Evolutionary conservation across 768 basidiomycete species (phyloP), one percentile per base, ranked within the genome.

Genomic region (Rhodotorula taiwanensis): DNA sequence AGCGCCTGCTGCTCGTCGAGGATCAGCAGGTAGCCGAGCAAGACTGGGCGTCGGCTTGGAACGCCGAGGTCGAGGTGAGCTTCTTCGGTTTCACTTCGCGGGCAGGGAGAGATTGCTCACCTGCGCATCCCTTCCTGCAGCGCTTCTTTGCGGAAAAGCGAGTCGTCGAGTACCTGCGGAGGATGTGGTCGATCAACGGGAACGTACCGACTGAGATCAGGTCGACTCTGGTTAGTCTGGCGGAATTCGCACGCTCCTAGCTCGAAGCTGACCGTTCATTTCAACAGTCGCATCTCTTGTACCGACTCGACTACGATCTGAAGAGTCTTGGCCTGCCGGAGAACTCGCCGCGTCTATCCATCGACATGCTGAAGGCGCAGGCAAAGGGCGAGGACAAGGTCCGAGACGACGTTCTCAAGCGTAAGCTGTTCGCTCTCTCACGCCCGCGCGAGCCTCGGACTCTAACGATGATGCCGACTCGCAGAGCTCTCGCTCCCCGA

Each of bases 401-500:
- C 14, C 63, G 63, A 33, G 58, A 64, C 41, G 25, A 30, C 5
- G 50, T 55, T 0, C 55, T 62, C 49, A 56, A 62, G 48, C 36
- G 60, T 62, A 41, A 4, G 45, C 7, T 41, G 31, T 25, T n/a
- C 23, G 27, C 18, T n/a, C 41, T 39, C 10, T 39, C 36, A 10
- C 16, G 10, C 10, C 16, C 36, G 10, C 10, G 36, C 10, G 36
- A 9, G 36, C 36, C 36, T 39, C 10, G 36, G 36, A 39, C 36
- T 39, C 36, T n/a, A n/a, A n/a, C n/a, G 58, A 20, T 21, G 3
- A 28, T 18, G 31, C 23, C 36, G 52, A 56, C 43, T 20, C 28
- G 30, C 58, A 74, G 92, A 27, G 78, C 89, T 25, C 89, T 87
- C 92, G 13, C 78, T 82, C 4, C 75, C 90, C 25, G 91, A 89